A percentile compares a stretch with the other conserved stretches of the same genome.
Conservation (phyloP, 192 early-diverging fungal genomes). For the Dimargaris cristalligena region DNA sequence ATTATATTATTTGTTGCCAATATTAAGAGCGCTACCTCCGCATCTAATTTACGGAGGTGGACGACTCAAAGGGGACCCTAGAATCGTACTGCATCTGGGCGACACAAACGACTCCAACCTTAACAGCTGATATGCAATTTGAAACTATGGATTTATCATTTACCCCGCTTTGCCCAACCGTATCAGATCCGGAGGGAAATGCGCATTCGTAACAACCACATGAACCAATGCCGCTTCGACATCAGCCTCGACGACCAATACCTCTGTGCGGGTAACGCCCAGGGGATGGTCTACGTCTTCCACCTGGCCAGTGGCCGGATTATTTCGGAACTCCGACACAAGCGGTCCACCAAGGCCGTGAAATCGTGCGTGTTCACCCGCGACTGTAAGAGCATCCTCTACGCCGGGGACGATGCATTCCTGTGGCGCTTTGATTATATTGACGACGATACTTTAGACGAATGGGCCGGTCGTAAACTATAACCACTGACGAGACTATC, state of each 20-base stretch:
- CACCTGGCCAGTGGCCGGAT: constrained; percentile 47
- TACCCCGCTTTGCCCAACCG: neutral
- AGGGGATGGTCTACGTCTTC: constrained; percentile 54
- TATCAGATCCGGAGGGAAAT: neutral
- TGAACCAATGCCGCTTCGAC: constrained; percentile 38
- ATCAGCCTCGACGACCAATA: constrained; percentile 52
- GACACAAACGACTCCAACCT: too few relatives aligned
- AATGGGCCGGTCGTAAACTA: too few relatives aligned
- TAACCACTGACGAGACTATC: too few relatives aligned
- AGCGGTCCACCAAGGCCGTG: constrained; percentile 60
- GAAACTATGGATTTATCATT: too few relatives aligned
- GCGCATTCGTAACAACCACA: constrained; percentile 22
- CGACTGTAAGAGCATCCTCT: constrained; percentile 54
- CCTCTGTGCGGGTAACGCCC: constrained; percentile 55
- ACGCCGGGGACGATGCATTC: constrained; percentile 57
- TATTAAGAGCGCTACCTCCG: too few relatives aligned
- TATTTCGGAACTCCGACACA: constrained; percentile 47
- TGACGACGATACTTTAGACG: constrained; percentile 47
- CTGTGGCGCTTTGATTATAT: constrained; percentile 76
- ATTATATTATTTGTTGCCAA: too few relatives aligned
- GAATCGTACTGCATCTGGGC: too few relatives aligned
- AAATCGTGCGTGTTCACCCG: constrained; percentile 61
- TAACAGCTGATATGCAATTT: too few relatives aligned
- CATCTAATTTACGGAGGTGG: too few relatives aligned
- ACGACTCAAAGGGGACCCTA: too few relatives aligned